A percentile compares a stretch with the other conserved stretches of the same genome.
These are phyloP conservation scores for Trichoderma gracile DNA, from an alignment of 2,329 filamentous ascomycete species.

Conservation along the genomic window DNA sequence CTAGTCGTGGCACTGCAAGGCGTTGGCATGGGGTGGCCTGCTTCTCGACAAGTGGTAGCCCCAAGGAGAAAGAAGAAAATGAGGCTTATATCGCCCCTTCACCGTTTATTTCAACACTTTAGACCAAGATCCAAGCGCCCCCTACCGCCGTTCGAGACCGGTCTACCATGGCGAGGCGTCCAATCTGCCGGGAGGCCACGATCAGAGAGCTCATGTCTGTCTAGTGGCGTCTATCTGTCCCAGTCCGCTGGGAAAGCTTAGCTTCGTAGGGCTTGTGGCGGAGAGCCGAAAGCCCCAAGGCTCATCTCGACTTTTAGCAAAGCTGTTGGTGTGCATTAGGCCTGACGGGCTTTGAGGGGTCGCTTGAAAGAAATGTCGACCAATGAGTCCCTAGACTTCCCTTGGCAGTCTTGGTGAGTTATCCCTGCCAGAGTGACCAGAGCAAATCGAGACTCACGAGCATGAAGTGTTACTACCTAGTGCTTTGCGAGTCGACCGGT, in stretches of 20 bases:
- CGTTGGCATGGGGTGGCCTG: neutral
- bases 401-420: neutral
- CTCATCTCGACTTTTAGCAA: neutral
- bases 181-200: conserved; percentile 7
- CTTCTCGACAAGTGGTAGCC: neutral
- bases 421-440: neutral
- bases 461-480: neutral
- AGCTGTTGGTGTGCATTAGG: conserved; percentile 9
- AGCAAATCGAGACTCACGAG: neutral
- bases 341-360: neutral
- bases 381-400: neutral
- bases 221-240: conserved; percentile 14
- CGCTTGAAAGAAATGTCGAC: neutral
- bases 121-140: neutral
- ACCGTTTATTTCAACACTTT: neutral
- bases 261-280: conserved; percentile 21
- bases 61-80: neutral
- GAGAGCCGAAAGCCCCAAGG: neutral
- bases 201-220: neutral
- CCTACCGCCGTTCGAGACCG: conserved; percentile 10
- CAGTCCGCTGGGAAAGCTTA: conserved; percentile 19
- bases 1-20: neutral
- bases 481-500: neutral
- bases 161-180: conserved; percentile 4
- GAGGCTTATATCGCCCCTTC: neutral